Evolutionary conservation across 805 yeast species (phyloP), one percentile per base, ranked within the genome.

Genomic region (Schwanniomyces pseudopolymorphus): DNA sequence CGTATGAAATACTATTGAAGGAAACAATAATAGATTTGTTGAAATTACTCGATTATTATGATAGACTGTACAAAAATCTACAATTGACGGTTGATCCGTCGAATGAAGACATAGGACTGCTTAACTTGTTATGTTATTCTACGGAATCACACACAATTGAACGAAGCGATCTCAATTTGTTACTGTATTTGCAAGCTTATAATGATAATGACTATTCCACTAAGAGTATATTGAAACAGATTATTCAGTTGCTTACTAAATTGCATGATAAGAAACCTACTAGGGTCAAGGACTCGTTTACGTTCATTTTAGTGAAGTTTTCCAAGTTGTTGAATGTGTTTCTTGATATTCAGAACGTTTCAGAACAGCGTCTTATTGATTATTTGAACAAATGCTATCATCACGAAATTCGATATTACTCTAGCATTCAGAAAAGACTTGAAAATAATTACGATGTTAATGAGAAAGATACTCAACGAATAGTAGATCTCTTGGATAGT

Each of bases 401-500:
- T 3, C 49, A 60, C 42, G 64, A 62, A 33, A 38, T 46, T 5
- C 33, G 39, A 10, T 56, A 49, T 43, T 55, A 48, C 37, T 40
- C 56, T n/a, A 33, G 46, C 10, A 41, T 61, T n/a, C 55, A 53
- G 20, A 35, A 52, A 31, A 45, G 50, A 14, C 41, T 58, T 38
- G 56, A 56, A 21, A 38, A 48, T 7, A 51, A 52, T n/a, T 39
- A 46, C 11, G 33, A 40, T n/a, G 17, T 58, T 14, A 40, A 45
- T 14, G 53, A 56, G 11, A 54, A 55, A 17, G 61, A 59, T 37
- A 57, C 67, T 7, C 54, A 55, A n/a, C 43, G 52, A 27, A 50
- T 63, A 8, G 59, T 56, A 3, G 41, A 42, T 2, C 51, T 55
- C 5, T 39, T 63, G 33, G 67, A 63, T 40, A 43, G 45, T 7